Evolutionary conservation across 2,329 filamentous ascomycete species (phyloP).

Genomic region (Nakataea oryzae): DNA sequence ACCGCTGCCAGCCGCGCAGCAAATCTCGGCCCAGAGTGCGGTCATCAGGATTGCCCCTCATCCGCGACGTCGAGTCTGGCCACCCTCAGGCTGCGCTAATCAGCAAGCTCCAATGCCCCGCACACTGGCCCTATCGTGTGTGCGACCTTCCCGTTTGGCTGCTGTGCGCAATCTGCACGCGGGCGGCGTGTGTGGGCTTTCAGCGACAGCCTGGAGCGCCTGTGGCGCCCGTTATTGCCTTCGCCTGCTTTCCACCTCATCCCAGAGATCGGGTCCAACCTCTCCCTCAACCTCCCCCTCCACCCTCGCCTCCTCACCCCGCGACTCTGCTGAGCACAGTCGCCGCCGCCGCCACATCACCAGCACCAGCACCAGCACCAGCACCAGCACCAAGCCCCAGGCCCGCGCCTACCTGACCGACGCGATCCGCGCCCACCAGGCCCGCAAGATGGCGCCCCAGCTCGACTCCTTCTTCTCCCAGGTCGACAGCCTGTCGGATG

Average conservation of each 20-base stretch:
- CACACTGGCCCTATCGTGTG: neutral
- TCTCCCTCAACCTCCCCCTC: neutral
- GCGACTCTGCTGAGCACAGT: neutral
- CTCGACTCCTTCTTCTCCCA: constrained; percentile 89
- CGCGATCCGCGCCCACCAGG: constrained; percentile 45
- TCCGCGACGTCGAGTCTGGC: neutral
- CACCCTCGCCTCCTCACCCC: neutral
- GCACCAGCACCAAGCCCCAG: constrained; percentile 1
- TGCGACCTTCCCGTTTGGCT: neutral
- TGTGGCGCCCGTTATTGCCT: neutral
- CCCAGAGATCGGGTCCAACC: neutral
- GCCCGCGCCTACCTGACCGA: constrained; percentile 39
- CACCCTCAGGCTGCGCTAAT: neutral
- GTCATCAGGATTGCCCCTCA: neutral
- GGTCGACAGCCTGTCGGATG: constrained; percentile 68
- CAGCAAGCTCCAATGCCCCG: neutral
- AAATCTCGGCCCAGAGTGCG: too few species aligned
- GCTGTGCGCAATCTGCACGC: neutral
- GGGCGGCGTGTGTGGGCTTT: too few species aligned
- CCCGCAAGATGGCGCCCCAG: constrained; percentile 75
- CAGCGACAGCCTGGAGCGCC: too few species aligned
- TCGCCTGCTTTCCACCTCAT: neutral
- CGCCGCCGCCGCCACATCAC: neutral
- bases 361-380: constrained; percentile 1
- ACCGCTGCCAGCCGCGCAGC: neutral